Conservation (phyloP, 2,329 filamentous ascomycete genomes). For the Septoria linicola region DNA sequence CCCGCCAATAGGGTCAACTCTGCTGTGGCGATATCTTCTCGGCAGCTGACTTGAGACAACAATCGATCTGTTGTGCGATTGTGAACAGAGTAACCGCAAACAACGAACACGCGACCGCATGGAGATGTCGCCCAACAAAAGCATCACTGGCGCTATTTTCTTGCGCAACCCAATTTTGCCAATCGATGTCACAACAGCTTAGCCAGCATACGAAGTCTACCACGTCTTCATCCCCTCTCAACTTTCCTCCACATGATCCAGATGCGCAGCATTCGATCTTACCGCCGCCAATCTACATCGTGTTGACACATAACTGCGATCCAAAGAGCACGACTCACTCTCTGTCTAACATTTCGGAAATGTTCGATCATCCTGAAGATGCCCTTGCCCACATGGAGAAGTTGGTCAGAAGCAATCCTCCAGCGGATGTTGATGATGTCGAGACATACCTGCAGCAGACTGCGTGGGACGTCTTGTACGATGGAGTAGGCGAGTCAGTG, state of each 20-base stretch:
- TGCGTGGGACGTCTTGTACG: neutral
- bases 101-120: neutral
- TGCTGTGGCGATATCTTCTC: too few relatives aligned
- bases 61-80: too few relatives aligned
- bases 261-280: neutral
- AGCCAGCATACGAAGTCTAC: too few relatives aligned
- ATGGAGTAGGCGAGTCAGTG: neutral
- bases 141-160: neutral
- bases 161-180: neutral
- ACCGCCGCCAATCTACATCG: slow-evolving; percentile 6
- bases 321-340: neutral
- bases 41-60: too few relatives aligned
- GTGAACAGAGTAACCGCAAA: neutral
- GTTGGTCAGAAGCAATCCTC: neutral
- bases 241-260: neutral
- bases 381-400: neutral
- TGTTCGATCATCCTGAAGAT: neutral
- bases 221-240: too few relatives aligned
- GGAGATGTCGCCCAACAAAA: too few relatives aligned
- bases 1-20: neutral
- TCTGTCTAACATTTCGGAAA: neutral
- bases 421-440: neutral
- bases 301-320: slow-evolving; percentile 6
- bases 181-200: neutral
- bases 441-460: neutral